Conservation (phyloP, 805 yeast genomes). For the Starmera dryadoides region DNA sequence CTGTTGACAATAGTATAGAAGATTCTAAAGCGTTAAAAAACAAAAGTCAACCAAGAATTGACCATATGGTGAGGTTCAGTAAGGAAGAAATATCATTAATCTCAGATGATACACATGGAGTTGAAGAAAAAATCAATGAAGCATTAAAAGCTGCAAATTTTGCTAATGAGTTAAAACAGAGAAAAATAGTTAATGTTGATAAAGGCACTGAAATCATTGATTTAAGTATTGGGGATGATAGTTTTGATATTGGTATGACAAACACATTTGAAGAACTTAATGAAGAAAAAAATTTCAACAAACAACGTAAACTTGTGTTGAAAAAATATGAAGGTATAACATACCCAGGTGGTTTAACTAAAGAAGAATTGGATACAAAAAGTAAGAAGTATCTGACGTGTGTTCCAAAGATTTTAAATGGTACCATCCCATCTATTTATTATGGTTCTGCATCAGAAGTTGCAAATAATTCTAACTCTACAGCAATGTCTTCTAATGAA, state of each 20-base stretch:
- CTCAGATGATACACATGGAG: no score
- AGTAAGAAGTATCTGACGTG: constrained; percentile 24
- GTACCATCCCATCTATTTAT: constrained; percentile 37
- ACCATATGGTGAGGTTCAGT: no score
- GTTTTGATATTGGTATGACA: constrained; percentile 4
- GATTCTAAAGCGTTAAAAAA: no score
- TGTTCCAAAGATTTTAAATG: constrained; percentile 36
- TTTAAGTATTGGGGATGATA: neutral
- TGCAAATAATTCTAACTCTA: constrained; percentile 29
- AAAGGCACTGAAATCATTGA: no score
- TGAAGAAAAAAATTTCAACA: constrained; percentile 8
- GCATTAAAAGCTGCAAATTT: neutral
- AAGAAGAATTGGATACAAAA: constrained; percentile 22
- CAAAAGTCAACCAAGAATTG: no score
- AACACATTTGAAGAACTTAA: constrained; percentile 13
- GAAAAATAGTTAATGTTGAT: neutral
- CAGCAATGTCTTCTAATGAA: constrained; percentile 32
- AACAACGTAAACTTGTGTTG: constrained; percentile 7
- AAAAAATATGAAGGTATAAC: constrained; percentile 15
- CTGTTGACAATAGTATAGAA: no score
- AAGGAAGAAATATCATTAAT: no score
- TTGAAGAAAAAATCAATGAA: neutral
- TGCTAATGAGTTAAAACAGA: neutral
- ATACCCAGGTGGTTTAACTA: constrained; percentile 20
- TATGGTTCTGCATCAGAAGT: constrained; percentile 42